Percentiles rank a stretch among this genome's conserved stretches.
These are phyloP conservation scores for Didymella lethalis DNA, from an alignment of 2,329 filamentous ascomycete genomes.

Conservation along the genomic window DNA sequence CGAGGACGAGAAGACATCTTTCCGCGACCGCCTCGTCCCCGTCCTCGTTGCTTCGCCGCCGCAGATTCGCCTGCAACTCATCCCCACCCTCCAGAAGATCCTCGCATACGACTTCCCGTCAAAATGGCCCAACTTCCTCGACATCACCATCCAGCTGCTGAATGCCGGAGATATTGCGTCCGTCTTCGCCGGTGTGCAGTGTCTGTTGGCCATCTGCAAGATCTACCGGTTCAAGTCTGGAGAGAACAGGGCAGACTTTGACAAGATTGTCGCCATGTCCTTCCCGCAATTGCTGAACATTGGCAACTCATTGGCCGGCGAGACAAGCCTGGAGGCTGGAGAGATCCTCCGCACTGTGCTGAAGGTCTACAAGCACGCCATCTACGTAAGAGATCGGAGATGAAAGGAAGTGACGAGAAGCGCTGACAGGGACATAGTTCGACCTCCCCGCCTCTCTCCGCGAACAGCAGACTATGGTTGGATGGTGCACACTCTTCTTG, in stretches of 20 bases:
- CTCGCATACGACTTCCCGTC: slow-evolving; percentile 94
- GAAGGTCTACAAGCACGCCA: slow-evolving; percentile 98
- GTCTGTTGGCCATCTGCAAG: slow-evolving; percentile 90
- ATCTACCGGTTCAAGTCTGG: slow-evolving; percentile 94
- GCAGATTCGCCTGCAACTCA: slow-evolving; percentile 87
- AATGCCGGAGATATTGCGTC: slow-evolving; percentile 85
- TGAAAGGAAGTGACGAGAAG: neutral
- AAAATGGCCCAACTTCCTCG: slow-evolving; percentile 93
- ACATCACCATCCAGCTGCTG: slow-evolving; percentile 88
- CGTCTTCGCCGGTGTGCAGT: slow-evolving; percentile 92
- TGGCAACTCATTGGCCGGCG: slow-evolving; percentile 85
- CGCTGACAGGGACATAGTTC: slow-evolving; percentile 65
- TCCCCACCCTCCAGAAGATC: slow-evolving; percentile 94
- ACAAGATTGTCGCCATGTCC: slow-evolving; percentile 89
- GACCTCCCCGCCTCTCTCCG: slow-evolving; percentile 82
- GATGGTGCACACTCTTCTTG: slow-evolving; percentile 96
- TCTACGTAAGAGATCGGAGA: slow-evolving; percentile 72
- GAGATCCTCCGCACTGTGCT: slow-evolving; percentile 96
- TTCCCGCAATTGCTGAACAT: slow-evolving; percentile 89
- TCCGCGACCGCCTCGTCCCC: slow-evolving; percentile 87
- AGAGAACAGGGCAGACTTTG: slow-evolving; percentile 83
- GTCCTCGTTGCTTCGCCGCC: slow-evolving; percentile 82
- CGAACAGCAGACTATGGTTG: slow-evolving; percentile 83
- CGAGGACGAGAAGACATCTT: slow-evolving; percentile 86
- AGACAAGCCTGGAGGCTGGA: slow-evolving; percentile 91